Conservation (phyloP, 257 asterid genomes). For the Paulownia fortunei region DNA sequence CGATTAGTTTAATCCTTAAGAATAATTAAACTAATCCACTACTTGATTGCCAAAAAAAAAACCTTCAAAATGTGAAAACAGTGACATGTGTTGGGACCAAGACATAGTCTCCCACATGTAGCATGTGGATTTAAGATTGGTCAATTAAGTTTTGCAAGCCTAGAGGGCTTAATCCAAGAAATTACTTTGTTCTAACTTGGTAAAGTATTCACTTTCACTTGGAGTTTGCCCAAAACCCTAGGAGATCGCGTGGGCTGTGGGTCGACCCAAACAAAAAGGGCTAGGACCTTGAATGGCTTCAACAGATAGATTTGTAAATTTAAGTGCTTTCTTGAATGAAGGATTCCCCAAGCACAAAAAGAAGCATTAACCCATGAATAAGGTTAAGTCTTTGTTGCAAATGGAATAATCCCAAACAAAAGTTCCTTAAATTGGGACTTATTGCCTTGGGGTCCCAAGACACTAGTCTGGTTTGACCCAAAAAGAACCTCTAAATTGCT, state of each 20-base stretch:
- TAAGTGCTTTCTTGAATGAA: conserved; percentile 29
- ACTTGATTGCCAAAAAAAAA: conserved; percentile 9
- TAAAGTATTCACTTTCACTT: conserved; percentile 33
- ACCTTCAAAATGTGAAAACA: conserved; percentile 27
- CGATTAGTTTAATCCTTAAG: conserved; percentile 12
- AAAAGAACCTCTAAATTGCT: conserved; percentile 34
- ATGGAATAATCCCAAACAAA: conserved; percentile 33
- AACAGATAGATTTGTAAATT: conserved; percentile 8
- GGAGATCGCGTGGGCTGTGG: conserved; percentile 26
- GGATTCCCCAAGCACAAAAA: conserved; percentile 38
- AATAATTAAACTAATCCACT: conserved; percentile 28
- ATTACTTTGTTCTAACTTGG: conserved; percentile 34
- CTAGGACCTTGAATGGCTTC: conserved; percentile 16
- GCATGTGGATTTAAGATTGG: conserved; percentile 58
- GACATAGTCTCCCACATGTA: conserved; percentile 52
- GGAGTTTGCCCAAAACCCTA: conserved; percentile 34
- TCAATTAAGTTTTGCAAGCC: conserved; percentile 39
- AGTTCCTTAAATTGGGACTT: conserved; percentile 46
- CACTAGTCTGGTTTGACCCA: conserved; percentile 46
- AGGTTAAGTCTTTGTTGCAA: conserved; percentile 19
- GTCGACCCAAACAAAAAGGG: conserved; percentile 11
- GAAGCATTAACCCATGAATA: conserved; percentile 18
- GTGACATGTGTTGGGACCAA: conserved; percentile 13
- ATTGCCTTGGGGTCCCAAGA: conserved; percentile 47
- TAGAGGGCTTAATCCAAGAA: conserved; percentile 51